Conservation (phyloP, 164 flowering plant species). For the Dillenia suffruticosa region DNA sequence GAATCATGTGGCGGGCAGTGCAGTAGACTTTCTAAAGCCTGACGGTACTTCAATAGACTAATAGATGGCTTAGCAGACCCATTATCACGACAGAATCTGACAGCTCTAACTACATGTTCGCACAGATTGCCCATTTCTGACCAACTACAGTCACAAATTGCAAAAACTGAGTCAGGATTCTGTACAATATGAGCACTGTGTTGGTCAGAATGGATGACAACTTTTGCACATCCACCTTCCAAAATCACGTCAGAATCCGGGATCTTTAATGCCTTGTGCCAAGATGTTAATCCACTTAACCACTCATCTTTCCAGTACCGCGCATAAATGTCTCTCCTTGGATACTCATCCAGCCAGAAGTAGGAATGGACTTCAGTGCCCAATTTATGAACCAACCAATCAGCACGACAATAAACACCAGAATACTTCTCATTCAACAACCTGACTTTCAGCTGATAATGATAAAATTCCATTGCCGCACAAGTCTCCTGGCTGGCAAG, state of each 20-base stretch:
- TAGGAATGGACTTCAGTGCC: constrained; percentile 84
- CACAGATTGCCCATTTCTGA: constrained; percentile 83
- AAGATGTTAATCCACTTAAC: constrained; percentile 77
- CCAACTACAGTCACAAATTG: constrained; percentile 77
- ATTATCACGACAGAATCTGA: constrained; percentile 37
- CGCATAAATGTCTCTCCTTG: constrained; percentile 68
- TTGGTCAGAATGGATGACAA: constrained; percentile 40
- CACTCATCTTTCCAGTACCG: constrained; percentile 82
- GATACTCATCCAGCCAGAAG: constrained; percentile 91
- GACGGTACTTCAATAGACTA: constrained; percentile 58
- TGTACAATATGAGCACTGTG: constrained; percentile 43
- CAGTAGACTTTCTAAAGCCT: constrained; percentile 54
- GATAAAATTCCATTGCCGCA: constrained; percentile 89
- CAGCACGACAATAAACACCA: constrained; percentile 69
- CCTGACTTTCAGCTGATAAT: constrained; percentile 72
- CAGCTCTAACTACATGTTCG: constrained; percentile 71
- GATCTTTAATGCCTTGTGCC: constrained; percentile 67
- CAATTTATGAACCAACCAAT: constrained; percentile 92
- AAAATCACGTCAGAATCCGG: constrained; percentile 65
- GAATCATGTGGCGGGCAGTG: constrained; percentile 77
- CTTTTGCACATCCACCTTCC: constrained; percentile 56
- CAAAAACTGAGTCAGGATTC: constrained; percentile 83
- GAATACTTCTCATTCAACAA: constrained; percentile 68
- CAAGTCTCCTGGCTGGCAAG: constrained; percentile 82
- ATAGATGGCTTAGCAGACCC: constrained; percentile 47